A percentile compares a stretch with the other conserved stretches of the same genome.
Evolutionary conservation across 2,329 filamentous ascomycete species (phyloP).

Genomic region (Beauveria medogensis): DNA sequence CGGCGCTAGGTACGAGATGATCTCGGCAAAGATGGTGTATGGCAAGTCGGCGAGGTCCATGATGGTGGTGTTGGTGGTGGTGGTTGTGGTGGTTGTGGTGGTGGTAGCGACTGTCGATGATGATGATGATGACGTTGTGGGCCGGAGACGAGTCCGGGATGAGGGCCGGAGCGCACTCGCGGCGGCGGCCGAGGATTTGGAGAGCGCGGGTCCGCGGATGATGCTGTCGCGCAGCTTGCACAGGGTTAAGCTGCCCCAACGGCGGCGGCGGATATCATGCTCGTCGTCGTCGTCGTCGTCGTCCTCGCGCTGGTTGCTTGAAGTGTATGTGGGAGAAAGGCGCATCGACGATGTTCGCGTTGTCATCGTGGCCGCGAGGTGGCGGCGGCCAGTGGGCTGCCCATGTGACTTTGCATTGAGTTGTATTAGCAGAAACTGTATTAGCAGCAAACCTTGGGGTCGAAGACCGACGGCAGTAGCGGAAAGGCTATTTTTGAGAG

Average conservation of each 20-base stretch:
- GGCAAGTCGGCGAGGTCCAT: conserved; percentile 40
- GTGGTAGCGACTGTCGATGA: background rate
- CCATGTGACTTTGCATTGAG: conserved; percentile 2
- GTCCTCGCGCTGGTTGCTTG: no score
- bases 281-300: background rate
- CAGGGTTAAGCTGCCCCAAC: background rate
- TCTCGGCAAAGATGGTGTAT: conserved; percentile 49
- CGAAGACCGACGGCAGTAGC: no score
- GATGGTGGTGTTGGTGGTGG: background rate
- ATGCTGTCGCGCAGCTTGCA: background rate
- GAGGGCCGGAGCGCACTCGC: background rate
- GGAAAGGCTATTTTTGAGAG: no score
- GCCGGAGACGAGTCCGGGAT: no score
- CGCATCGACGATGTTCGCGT: no score
- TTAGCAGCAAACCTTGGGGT: no score
- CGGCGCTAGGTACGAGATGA: conserved; percentile 41
- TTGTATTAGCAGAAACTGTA: background rate
- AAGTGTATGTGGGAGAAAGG: background rate
- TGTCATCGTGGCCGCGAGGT: background rate
- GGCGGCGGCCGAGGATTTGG: background rate
- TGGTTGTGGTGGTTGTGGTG: background rate
- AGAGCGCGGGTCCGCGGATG: background rate
- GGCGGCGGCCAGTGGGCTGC: background rate
- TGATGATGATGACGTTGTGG: background rate
- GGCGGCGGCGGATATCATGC: background rate